A percentile compares a stretch with the other conserved stretches of the same genome.
These are phyloP conservation scores for Groenewaldozyma auringiensis DNA, from an alignment of 1,139 yeast species.

Conservation along the genomic window DNA sequence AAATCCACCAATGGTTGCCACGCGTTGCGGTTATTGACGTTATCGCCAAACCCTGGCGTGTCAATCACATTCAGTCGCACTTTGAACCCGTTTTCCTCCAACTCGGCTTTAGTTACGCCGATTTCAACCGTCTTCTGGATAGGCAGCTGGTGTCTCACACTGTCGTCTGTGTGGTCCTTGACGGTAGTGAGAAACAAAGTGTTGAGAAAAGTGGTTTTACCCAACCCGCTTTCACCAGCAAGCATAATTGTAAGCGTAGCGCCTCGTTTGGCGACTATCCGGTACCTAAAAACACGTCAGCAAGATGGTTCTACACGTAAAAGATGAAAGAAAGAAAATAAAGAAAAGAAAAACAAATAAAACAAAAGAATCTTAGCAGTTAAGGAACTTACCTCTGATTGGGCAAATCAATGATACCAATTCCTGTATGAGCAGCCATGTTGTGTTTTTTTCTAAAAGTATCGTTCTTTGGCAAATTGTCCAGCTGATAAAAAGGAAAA, in stretches of 20 bases:
- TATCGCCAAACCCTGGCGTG: constrained; percentile 98
- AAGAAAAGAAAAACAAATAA: background rate
- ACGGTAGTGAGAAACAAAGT: constrained; percentile 62
- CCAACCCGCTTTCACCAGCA: constrained; percentile 93
- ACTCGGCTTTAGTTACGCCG: constrained; percentile 78
- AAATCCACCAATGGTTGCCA: constrained; percentile 94
- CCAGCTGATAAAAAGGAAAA: no score
- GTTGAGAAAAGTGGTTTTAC: constrained; percentile 83
- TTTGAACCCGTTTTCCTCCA: constrained; percentile 87
- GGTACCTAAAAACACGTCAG: constrained; percentile 45
- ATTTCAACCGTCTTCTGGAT: constrained; percentile 87
- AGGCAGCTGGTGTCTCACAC: constrained; percentile 61
- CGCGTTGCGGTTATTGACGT: constrained; percentile 83
- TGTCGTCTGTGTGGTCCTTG: constrained; percentile 57
- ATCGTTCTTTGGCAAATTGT: no score
- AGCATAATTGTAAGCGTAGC: constrained; percentile 89
- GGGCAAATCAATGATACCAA: constrained; percentile 87
- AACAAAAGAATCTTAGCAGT: background rate
- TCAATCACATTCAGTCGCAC: constrained; percentile 83
- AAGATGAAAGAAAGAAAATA: background rate
- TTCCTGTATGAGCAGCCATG: constrained; percentile 12
- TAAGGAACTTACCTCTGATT: constrained; percentile 65
- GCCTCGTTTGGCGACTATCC: constrained; percentile 81
- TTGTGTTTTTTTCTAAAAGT: no score
- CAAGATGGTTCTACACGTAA: background rate